Base-by-base conservation (phyloP, 805 yeast genomes). In the Cyberlindnera galapagoensis region DNA sequence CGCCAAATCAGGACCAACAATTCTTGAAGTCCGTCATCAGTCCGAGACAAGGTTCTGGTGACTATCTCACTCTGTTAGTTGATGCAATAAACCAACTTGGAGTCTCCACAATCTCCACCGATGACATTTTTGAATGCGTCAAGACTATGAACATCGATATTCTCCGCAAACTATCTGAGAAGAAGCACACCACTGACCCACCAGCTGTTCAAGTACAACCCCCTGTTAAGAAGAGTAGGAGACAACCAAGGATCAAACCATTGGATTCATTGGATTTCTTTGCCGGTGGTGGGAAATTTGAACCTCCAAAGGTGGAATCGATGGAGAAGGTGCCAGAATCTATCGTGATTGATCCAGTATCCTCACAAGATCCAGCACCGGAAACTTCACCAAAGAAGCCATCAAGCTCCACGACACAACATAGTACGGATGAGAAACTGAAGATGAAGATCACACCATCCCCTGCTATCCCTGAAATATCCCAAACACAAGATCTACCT, bases 181-280 rank as follows among this genome's bases (percentile, higher is more conserved):
- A 20, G 4, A 22, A 52, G 6, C 26, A 36, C 5, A 36, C 34
- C 2, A 16, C 14, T 9, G 18, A 37, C 12, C 29, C 44, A 8
- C 20, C 26, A 3, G 18, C 21, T 1, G 4, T 11, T n/a, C 24
- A 9, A 10, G 29, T 22, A 9, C 23, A 31, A 5, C 42, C 37
- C 6, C 41, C 44, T 3, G 13, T 21, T 5, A 35, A 37, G 28
- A 47, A 40, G 24, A 31, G 33, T 24, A 36, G 45, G 20, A 35
- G 38, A 7, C 28, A 39, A n/a, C 18, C 22, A 5, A 42, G 42
- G 20, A 49, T 62, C 2, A 42, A 57, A 35, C 55, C 63, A 1
- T 40, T 63, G 20, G 59, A 60, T 26, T 56, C 61, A 28, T 42
- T 62, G 24, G 51, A 51, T 19, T 60, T 55, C 40, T 62, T 63